Evolutionary conservation across 2,329 filamentous ascomycete species (phyloP), one percentile per base, ranked within the genome.

Genomic region (Claviceps capensis): DNA sequence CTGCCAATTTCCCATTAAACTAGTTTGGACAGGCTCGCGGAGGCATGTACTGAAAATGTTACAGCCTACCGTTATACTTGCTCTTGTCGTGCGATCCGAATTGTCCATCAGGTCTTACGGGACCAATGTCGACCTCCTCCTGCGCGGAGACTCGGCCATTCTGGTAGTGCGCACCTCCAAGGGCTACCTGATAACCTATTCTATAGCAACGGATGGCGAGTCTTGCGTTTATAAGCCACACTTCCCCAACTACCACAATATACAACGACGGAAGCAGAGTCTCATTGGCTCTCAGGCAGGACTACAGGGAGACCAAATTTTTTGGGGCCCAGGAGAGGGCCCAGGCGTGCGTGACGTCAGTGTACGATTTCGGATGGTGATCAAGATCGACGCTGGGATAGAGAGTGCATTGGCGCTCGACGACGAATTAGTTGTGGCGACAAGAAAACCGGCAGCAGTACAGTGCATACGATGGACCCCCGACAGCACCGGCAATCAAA

Each of bases 381-480:
- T 98, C 63, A 94, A 95, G 65, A 88, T 98, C 17, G 93, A 98
- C 67, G 93, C 93, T 2, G 93, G 93, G 2, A 96, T 98, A 60
- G 83, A 83, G 59, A 87, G 83, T 61, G 88, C 87, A 11, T 71
- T 97, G 51, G 91, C 93, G 2, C 76, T 97, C 22, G 93, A 97
- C 58, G 88, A 95, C 52, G 93, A 97, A 66, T 73, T 98, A 42
- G 76, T 97, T 22, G 90, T 98, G 50, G 88, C 93, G 4, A 98
- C 93, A 0, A 76, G 81, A 53, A 95, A 93, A 62, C 93, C 93
- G 3, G 84, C 90, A 0, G 91, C 93, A n/a, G 82, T 97, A 16
- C 93, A 98, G 67, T 96, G 90, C 68, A 97, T 98, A 59, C 82
- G 86, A 53, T 98, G 93, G 93, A 86, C 85, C 0, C 86, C 90